Conservation (phyloP, 2,329 filamentous ascomycete species). For the Leptographium radiaticola region DNA sequence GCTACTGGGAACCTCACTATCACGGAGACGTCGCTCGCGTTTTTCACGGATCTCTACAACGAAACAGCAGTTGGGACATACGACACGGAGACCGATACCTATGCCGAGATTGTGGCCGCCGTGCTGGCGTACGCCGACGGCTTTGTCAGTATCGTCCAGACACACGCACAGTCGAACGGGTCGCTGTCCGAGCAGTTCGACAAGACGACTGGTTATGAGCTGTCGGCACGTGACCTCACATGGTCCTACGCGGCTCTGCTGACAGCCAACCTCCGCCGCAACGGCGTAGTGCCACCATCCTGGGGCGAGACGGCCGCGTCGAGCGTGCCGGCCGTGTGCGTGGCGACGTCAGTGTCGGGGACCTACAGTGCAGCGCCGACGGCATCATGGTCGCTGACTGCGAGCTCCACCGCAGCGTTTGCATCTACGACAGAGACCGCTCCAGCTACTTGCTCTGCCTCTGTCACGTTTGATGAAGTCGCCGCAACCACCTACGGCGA, state of each 20-base stretch:
- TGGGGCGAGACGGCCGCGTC: constrained; percentile 22
- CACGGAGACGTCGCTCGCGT: constrained; percentile 49
- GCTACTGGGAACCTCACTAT: constrained; percentile 49
- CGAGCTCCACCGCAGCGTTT: too few species aligned
- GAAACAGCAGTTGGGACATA: constrained; percentile 51
- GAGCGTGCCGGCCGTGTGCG: constrained; percentile 34
- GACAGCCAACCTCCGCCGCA: constrained; percentile 45
- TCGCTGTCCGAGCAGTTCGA: constrained; percentile 55
- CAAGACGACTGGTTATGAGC: constrained; percentile 33
- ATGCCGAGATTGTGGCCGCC: constrained; percentile 41
- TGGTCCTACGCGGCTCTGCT: constrained; percentile 65
- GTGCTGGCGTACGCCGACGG: constrained; percentile 45
- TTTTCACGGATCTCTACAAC: constrained; percentile 56
- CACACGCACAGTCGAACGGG: constrained; percentile 50
- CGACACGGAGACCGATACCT: constrained; percentile 22
- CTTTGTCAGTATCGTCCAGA: constrained; percentile 48
- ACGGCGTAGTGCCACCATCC: constrained; percentile 40
- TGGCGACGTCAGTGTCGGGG: constrained; percentile 30
- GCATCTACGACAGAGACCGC: background rate
- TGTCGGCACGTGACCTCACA: constrained; percentile 55
- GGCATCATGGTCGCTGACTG: constrained; percentile 1
- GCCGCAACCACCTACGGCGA: constrained; percentile 48
- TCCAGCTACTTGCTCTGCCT: constrained; percentile 10
- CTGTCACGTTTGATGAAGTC: constrained; percentile 47
- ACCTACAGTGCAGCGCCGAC: constrained; percentile 31